phyloP scores from a whole-genome alignment of 75 land plant species.

The Selaginella tamariscina region DNA sequence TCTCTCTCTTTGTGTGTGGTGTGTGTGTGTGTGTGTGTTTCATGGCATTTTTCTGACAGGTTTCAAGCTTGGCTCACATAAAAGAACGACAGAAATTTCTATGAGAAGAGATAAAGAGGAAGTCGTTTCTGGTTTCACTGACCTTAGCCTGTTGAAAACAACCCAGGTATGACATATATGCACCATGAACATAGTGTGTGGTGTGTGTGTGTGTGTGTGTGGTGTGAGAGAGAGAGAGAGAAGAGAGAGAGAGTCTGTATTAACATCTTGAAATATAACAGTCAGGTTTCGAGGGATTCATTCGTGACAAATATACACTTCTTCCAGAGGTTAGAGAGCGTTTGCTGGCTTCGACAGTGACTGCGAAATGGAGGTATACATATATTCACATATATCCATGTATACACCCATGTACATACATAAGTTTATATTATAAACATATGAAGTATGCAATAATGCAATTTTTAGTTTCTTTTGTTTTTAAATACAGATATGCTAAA shows the following conservation, averaged over 20 bases:
- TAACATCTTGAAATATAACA: conserved; percentile 15
- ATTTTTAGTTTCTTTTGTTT: background rate
- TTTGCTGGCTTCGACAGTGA: conserved; percentile 75
- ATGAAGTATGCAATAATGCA: too few relatives aligned
- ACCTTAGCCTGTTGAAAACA: conserved; percentile 74
- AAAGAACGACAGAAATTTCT: conserved; percentile 59
- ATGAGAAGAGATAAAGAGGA: conserved; percentile 31
- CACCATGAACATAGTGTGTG: too few relatives aligned
- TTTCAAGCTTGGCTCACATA: conserved; percentile 91
- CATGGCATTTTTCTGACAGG: conserved; percentile 30
- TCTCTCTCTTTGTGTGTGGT: background rate
- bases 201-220: too few relatives aligned
- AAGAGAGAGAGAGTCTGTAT: background rate
- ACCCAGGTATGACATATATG: conserved; percentile 46
- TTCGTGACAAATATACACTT: conserved; percentile 68
- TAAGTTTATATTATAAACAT: too few relatives aligned
- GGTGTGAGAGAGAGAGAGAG: too few relatives aligned
- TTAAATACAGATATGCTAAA: conserved; percentile 42
- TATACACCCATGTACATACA: too few relatives aligned
- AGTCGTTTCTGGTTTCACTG: conserved; percentile 65
- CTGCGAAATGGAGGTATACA: conserved; percentile 68
- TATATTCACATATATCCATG: background rate
- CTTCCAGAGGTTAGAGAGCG: conserved; percentile 84
- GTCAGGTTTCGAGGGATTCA: conserved; percentile 95
- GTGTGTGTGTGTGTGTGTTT: background rate